These are phyloP conservation scores for Euphorbia tirucalli DNA, from an alignment of 345 rosid species.

Conservation along the genomic window DNA sequence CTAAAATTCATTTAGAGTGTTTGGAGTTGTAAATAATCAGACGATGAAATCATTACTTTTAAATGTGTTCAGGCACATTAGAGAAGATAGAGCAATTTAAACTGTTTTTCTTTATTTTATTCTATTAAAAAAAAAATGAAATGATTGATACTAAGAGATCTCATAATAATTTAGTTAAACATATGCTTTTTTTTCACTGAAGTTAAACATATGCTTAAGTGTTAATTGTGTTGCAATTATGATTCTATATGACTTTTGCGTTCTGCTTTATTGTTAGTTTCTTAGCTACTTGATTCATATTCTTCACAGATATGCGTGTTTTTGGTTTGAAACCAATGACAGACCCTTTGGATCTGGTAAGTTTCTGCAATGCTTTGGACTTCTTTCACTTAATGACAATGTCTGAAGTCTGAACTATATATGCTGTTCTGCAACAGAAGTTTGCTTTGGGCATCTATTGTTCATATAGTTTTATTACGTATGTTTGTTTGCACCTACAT, in stretches of 20 bases:
- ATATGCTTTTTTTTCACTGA: no score
- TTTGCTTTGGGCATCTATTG: not conserved
- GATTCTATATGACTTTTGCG: not conserved
- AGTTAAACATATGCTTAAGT: not conserved
- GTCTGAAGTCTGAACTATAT: no score
- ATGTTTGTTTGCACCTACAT: not conserved
- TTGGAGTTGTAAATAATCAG: not conserved
- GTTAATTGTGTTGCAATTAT: slow-evolving; percentile 11
- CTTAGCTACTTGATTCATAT: slow-evolving; percentile 14
- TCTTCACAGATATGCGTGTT: slow-evolving; percentile 56
- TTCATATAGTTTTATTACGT: not conserved
- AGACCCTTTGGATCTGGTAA: slow-evolving; percentile 62
- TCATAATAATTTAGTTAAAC: no score
- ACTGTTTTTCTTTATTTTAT: not conserved
- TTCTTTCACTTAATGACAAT: not conserved
- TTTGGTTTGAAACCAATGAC: slow-evolving; percentile 63
- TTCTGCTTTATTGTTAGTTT: slow-evolving; percentile 5
- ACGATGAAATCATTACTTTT: not conserved
- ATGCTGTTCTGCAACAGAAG: not conserved
- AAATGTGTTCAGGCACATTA: not conserved
- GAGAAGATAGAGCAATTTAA: not conserved
- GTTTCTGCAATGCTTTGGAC: slow-evolving; percentile 8
- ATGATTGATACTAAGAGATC: not conserved
- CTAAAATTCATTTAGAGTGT: not conserved
- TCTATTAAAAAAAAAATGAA: no score